Percentiles rank a stretch among this genome's conserved stretches.
Conservation (phyloP, 345 rosid species). For the Rhodamnia rubescens region DNA sequence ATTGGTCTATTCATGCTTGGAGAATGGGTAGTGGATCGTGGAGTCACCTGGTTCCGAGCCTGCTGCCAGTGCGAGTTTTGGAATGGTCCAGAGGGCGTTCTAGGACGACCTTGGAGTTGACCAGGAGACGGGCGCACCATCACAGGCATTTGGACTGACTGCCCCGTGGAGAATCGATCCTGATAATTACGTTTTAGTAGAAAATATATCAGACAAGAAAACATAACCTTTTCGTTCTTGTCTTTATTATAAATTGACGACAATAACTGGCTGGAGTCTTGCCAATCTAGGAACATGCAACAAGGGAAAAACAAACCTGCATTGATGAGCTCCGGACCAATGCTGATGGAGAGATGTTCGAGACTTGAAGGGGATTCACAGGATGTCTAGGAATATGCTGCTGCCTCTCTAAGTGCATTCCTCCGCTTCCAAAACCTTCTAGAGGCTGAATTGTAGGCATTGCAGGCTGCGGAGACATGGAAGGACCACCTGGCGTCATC, state of each 20-base stretch:
- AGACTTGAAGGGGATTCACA: slow-evolving; percentile 10
- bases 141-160: slow-evolving; percentile 6
- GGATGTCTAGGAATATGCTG: slow-evolving; percentile 15
- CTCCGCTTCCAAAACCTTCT: not conserved
- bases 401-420: slow-evolving; percentile 17
- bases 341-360: slow-evolving; percentile 2
- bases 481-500: slow-evolving; percentile 16
- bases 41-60: slow-evolving; percentile 14
- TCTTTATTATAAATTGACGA: not conserved
- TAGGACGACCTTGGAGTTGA: slow-evolving; percentile 7
- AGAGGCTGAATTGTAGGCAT: not conserved
- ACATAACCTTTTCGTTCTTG: not conserved
- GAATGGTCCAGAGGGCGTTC: slow-evolving; percentile 9
- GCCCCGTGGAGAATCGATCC: slow-evolving; percentile 1
- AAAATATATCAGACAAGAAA: not conserved
- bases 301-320: slow-evolving; percentile 23
- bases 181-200: not conserved
- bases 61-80: slow-evolving; percentile 25
- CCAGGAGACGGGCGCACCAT: slow-evolving; percentile 9
- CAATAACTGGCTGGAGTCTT: not conserved
- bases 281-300: not conserved
- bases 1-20: slow-evolving; percentile 19
- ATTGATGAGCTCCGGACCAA: slow-evolving; percentile 13
- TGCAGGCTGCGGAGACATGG: slow-evolving; percentile 19
- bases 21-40: slow-evolving; percentile 25